Evolutionary conservation across 177 flowering plant species (phyloP), one percentile per base, ranked within the genome.

Genomic region (Vitis hybrid): DNA sequence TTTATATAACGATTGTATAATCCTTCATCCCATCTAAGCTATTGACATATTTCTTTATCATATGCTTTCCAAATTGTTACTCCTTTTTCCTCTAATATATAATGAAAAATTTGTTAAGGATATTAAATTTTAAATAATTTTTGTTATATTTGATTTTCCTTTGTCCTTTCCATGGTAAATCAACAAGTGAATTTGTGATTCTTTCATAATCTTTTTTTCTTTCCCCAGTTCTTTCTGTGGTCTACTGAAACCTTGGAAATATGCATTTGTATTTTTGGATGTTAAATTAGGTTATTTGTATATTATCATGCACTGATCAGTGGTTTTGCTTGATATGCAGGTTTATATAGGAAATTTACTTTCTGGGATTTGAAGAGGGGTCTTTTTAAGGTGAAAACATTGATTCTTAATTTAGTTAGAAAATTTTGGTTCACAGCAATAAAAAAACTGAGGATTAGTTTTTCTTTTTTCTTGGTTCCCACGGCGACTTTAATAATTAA

Each of bases 271-370:
- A 12, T 14, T 14, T 54, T 13, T 5, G 17, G 15, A 54, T 13
- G 17, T 13, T 5, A 17, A 57, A 18, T 57, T 5, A 9, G 62
- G 3, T 9, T 8, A 34, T 34, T 59, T 59, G 62, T 21, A 3
- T 21, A 50, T 50, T 21, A 50, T 49, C 67, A 51, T 21, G 34
- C 6, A 18, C 23, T 6, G 18, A 51, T 54, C 32, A 14, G 58
- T 23, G 34, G 56, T 13, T 23, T 65, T 52, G 17, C 48, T 65
- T 65, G 65, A 19, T 70, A 57, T 72, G 76, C 78, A 79, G 79
- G 76, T 72, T 65, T 49, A 55, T 30, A 11, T 7, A 17, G 7
- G 70, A 64, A 55, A 32, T 21, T 59, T 62, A 45, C 12, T 34
- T 2, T 56, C 51, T 67, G 73, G 72, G 45, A 19, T 45, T 62